phyloP scores from a whole-genome alignment of 1,284 basidiomycete genomes.

The Cystobasidium pallidum region DNA sequence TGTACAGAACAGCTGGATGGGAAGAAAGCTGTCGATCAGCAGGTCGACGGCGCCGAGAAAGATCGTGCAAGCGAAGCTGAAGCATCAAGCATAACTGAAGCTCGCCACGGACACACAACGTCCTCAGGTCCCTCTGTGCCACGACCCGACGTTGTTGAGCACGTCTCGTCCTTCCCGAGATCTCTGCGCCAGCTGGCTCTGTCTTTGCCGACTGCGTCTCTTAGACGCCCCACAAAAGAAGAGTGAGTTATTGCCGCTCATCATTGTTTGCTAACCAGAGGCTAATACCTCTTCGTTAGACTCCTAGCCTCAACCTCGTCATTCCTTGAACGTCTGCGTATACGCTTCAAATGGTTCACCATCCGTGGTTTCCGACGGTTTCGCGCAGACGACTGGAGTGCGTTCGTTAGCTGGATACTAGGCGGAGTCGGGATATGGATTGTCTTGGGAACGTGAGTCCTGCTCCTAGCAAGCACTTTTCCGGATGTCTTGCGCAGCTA shows the following conservation, averaged over 20 bases:
- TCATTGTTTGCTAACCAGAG: neutral
- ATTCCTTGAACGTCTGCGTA: constrained; percentile 64
- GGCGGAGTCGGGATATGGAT: constrained; percentile 94
- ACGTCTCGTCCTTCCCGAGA: constrained; percentile 38
- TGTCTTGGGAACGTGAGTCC: constrained; percentile 83
- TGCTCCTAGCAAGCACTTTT: neutral
- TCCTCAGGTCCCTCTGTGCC: neutral
- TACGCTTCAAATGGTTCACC: constrained; percentile 98
- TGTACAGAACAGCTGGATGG: neutral
- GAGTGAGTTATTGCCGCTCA: constrained; percentile 9
- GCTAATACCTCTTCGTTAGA: constrained; percentile 1
- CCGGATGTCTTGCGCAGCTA: neutral
- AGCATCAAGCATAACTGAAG: neutral
- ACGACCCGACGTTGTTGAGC: constrained; percentile 17
- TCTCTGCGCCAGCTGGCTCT: constrained; percentile 31
- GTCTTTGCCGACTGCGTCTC: constrained; percentile 26
- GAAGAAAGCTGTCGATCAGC: constrained; percentile 14
- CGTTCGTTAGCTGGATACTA: constrained; percentile 91
- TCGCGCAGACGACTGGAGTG: constrained; percentile 95
- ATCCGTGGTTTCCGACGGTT: constrained; percentile 94
- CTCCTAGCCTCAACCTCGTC: constrained; percentile 34
- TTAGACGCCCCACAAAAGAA: constrained; percentile 39
- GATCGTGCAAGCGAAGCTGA: neutral
- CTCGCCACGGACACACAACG: neutral
- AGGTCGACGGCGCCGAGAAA: neutral